These are phyloP conservation scores for Monosporascus sp. DNA, from an alignment of 2,329 filamentous ascomycete species.

Conservation along the genomic window DNA sequence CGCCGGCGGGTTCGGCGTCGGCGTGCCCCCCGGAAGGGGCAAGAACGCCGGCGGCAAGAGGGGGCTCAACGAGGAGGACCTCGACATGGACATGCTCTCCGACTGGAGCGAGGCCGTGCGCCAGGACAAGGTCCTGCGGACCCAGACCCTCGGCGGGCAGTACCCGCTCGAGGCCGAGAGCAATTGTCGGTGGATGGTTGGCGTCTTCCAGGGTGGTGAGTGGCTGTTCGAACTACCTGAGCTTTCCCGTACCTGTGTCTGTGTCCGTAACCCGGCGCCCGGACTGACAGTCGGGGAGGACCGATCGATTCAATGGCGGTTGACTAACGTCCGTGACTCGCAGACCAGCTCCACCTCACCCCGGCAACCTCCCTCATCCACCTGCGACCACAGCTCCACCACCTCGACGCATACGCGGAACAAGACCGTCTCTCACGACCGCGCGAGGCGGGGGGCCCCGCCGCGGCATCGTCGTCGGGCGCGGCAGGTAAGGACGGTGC, in stretches of 20 bases:
- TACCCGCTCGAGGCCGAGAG: conserved; percentile 64
- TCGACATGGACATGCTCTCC: conserved; percentile 40
- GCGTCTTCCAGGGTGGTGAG: conserved; percentile 79
- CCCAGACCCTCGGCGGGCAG: conserved; percentile 82
- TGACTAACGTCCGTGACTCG: neutral
- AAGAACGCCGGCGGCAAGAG: conserved; percentile 24
- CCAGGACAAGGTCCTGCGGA: conserved; percentile 67
- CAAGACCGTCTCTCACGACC: conserved; percentile 51
- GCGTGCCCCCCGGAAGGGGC: conserved; percentile 36
- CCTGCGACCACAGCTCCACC: conserved; percentile 86
- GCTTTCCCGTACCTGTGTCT: no score
- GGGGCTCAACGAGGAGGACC: conserved; percentile 33
- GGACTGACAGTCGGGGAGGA: no score
- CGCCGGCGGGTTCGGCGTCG: conserved; percentile 66
- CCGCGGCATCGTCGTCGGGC: conserved; percentile 9
- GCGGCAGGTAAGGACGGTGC: conserved; percentile 28
- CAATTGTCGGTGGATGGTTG: conserved; percentile 73
- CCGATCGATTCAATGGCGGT: conserved; percentile 6
- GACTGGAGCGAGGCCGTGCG: conserved; percentile 65
- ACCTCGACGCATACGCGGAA: conserved; percentile 80
- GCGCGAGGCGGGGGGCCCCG: conserved; percentile 30
- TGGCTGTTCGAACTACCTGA: conserved; percentile 8
- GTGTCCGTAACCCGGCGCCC: no score
- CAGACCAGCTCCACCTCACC: conserved; percentile 82
- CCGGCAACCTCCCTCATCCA: conserved; percentile 79